Conservation (phyloP, 805 yeast species). For the Sungouiozyma intestinalis region DNA sequence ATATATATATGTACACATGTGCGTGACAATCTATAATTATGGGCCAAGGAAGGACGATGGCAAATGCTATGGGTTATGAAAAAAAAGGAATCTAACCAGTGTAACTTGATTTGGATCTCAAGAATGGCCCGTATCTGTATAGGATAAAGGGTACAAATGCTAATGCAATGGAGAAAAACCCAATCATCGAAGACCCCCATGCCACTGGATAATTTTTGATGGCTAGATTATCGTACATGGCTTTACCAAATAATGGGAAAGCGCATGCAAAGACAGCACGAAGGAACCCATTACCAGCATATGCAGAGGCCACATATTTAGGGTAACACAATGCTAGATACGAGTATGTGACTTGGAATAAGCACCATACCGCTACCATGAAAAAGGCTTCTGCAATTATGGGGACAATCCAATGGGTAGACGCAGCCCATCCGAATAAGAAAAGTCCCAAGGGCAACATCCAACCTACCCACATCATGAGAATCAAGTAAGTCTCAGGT, state of each 20-base stretch:
- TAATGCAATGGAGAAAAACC: constrained; percentile 35
- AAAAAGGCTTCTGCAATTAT: constrained; percentile 34
- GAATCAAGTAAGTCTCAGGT: constrained; percentile 35
- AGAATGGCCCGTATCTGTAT: constrained; percentile 34
- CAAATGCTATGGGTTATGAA: background rate
- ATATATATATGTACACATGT: too few species aligned
- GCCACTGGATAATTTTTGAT: constrained; percentile 43
- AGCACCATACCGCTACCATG: constrained; percentile 31
- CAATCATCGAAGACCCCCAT: constrained; percentile 45
- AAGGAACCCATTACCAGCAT: constrained; percentile 44
- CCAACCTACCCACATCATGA: constrained; percentile 32
- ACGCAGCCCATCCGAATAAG: constrained; percentile 42
- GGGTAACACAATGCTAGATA: constrained; percentile 41
- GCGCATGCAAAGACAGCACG: constrained; percentile 44
- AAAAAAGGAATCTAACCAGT: background rate
- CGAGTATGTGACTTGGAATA: constrained; percentile 43
- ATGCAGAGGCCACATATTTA: constrained; percentile 44
- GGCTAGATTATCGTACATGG: constrained; percentile 44
- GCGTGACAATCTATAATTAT: background rate
- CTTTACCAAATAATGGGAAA: constrained; percentile 54
- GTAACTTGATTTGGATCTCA: constrained; percentile 32
- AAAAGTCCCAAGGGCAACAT: constrained; percentile 36
- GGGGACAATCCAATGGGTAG: constrained; percentile 42
- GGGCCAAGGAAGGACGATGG: background rate
- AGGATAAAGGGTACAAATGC: constrained; percentile 38